Percentiles rank a stretch among this genome's conserved stretches.
Conservation (phyloP, 1,139 yeast species). For the Hemisphaericaspora lyxosophila region DNA sequence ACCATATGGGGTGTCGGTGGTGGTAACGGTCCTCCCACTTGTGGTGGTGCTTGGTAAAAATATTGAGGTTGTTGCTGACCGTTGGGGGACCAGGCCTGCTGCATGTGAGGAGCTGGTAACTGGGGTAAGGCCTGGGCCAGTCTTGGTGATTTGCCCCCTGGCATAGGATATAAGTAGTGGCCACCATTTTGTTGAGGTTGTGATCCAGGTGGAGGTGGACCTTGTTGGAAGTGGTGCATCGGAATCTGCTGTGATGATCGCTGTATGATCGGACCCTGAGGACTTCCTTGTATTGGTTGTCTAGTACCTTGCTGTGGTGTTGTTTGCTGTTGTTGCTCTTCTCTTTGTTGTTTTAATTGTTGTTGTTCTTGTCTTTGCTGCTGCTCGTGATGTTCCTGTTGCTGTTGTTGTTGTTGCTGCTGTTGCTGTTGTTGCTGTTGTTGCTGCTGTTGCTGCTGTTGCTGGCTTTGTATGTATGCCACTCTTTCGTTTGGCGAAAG, state of each 20-base stretch:
- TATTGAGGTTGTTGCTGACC: conserved; percentile 23
- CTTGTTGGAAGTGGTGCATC: conserved; percentile 10
- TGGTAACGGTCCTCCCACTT: conserved; percentile 17
- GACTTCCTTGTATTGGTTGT: conserved; percentile 11
- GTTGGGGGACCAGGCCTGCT: conserved; percentile 25
- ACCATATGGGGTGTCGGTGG: conserved; percentile 17
- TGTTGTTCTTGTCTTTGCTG: conserved; percentile 13
- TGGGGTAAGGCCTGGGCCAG: conserved; percentile 19
- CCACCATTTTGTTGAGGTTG: conserved; percentile 13
- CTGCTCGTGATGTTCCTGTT: conserved; percentile 10
- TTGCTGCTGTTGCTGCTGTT: conserved; percentile 12
- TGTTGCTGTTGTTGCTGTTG: conserved; percentile 10
- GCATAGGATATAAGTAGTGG: conserved; percentile 19
- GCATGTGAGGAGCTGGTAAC: conserved; percentile 23
- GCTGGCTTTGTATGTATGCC: conserved; percentile 32
- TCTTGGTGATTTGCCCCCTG: conserved; percentile 22
- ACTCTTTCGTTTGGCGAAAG: conserved; percentile 43
- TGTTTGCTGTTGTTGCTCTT: conserved; percentile 9
- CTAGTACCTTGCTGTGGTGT: conserved; percentile 15
- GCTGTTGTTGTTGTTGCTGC: conserved; percentile 10
- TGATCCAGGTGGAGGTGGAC: conserved; percentile 12
- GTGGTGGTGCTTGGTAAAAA: conserved; percentile 19
- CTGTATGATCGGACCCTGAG: conserved; percentile 9
- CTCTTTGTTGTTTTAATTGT: conserved; percentile 10
- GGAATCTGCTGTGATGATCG: conserved; percentile 18